phyloP scores from a whole-genome alignment of 164 flowering plant species.

The Tinospora cordifolia region DNA sequence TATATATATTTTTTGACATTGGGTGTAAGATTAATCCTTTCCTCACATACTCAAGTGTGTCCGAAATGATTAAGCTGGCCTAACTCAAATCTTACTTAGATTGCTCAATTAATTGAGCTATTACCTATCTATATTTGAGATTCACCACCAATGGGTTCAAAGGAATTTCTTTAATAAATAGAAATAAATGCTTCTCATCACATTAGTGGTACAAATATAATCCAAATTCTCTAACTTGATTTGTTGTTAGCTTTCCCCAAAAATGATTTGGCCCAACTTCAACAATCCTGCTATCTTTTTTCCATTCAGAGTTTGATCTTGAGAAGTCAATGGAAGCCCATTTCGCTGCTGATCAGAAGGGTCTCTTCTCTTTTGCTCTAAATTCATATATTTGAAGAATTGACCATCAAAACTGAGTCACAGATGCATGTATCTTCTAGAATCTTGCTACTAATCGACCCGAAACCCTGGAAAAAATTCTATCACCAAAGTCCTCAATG shows the following conservation, averaged over 20 bases:
- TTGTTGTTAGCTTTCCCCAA: constrained; percentile 1
- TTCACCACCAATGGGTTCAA: background rate
- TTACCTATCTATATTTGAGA: too few species aligned
- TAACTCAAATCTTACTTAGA: too few species aligned
- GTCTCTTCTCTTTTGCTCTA: background rate
- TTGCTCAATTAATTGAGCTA: too few species aligned
- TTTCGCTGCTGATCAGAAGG: background rate
- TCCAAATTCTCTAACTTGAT: background rate
- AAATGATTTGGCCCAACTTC: background rate
- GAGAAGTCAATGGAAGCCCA: background rate
- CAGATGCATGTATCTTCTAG: background rate
- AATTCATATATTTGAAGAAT: background rate
- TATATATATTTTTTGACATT: too few species aligned
- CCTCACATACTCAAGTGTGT: too few species aligned
- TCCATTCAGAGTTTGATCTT: background rate
- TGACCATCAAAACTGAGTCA: constrained; percentile 5
- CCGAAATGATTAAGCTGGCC: too few species aligned
- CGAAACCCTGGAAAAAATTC: constrained; percentile 3
- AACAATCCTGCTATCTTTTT: background rate
- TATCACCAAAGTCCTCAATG: background rate
- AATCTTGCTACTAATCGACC: background rate
- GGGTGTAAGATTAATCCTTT: too few species aligned
- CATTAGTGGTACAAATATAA: background rate
- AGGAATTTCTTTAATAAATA: background rate
- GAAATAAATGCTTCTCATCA: background rate